Evolutionary conservation across 2,329 filamentous ascomycete species (phyloP), one percentile per base, ranked within the genome.

Genomic region (Sclerotinia glacialis): DNA sequence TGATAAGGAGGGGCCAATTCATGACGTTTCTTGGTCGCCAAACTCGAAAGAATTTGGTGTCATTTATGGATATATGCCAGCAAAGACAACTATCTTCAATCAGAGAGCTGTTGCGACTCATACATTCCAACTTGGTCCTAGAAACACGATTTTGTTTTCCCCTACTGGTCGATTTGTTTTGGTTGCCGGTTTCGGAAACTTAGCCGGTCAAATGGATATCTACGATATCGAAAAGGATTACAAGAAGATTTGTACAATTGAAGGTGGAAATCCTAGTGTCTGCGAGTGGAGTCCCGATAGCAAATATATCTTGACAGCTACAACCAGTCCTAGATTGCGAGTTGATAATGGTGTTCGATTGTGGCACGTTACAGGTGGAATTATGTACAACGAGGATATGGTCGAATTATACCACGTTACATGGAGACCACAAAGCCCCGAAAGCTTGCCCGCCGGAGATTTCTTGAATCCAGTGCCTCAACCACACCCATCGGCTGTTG

Each of bases 221-320:
- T 98, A 97, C 79, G 95, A 99, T 79, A 83, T 98, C 71, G 89
- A 95, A 77, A 97, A 94, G 82, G 92, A 97, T 78, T 96, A 93
- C 80, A 84, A 85, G 76, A 98, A 98, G 83, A 83, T 99, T 67
- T 89, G 88, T 80, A 97, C 93, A 56, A 95, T 99, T 72, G 92
- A 98, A 80, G 94, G 92, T 66, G 92, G 93, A 76, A 99, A 97
- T 79, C 91, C 95, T 62, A 97, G 93, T 76, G 90, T 97, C 69
- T 99, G 95, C 81, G 89, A 95, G 77, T 99, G 95, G 95, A 96
- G 93, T 75, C 93, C 95, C 7, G 95, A 99, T 78, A 96, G 94
- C 74, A 91, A 90, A 75, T 95, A 93, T 78, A 93, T 99, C 77
- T 85, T 99, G 82, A 98, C 95, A 52, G 95, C 95, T n/a, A 99